phyloP scores from a whole-genome alignment of 352 stramenopile species.

The Globisporangium heterothallicum region DNA sequence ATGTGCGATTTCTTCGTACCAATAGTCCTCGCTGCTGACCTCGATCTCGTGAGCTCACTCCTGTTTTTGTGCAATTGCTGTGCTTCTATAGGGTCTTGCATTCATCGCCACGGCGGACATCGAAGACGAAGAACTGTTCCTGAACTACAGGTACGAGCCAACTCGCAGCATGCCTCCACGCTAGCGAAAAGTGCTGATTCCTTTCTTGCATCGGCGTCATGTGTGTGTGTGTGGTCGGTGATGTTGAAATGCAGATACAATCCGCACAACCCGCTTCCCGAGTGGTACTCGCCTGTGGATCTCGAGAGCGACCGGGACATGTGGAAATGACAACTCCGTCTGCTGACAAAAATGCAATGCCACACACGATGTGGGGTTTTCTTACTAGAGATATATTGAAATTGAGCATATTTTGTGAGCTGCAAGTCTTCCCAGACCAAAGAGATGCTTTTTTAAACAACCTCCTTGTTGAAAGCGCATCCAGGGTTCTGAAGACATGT shows the following conservation, averaged over 20 bases:
- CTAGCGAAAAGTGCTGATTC: background rate
- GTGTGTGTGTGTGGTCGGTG: background rate
- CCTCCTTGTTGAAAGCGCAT: no score
- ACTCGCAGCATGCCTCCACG: background rate
- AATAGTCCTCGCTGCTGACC: background rate
- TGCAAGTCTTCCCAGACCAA: no score
- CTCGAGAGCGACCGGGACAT: conserved; percentile 72
- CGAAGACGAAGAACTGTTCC: conserved; percentile 77
- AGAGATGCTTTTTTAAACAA: no score
- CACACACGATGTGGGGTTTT: no score
- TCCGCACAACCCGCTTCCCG: conserved; percentile 52
- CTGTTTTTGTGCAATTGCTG: background rate
- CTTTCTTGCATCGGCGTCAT: background rate
- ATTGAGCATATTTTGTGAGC: background rate
- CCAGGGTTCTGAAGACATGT: no score
- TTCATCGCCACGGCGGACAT: conserved; percentile 81
- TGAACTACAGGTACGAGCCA: conserved; percentile 57
- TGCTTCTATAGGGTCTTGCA: conserved; percentile 39
- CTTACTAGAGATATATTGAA: conserved; percentile 3
- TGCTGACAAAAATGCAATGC: no score
- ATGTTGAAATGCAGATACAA: conserved; percentile 59
- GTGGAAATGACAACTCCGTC: conserved; percentile 50
- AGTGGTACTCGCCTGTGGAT: conserved; percentile 84
- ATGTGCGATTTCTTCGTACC: conserved; percentile 36
- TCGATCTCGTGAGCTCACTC: background rate